Percentiles rank a stretch among this genome's conserved stretches.
Evolutionary conservation across 2,329 filamentous ascomycete genomes (phyloP).

Genomic region (Apiospora sp.): DNA sequence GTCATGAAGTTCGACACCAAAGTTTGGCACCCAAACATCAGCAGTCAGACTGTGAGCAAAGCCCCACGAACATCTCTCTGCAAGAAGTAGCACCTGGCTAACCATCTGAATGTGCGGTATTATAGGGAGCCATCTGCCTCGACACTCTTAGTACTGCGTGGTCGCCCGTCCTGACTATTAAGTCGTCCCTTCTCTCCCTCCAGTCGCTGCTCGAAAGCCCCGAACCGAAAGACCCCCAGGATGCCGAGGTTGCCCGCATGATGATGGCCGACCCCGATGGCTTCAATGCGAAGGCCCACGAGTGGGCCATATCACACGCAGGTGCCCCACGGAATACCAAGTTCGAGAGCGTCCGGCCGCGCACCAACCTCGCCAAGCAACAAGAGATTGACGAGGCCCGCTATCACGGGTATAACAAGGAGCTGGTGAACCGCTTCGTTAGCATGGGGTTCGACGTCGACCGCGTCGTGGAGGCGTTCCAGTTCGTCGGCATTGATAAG

Average conservation of each 20-base stretch:
- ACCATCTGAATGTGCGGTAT: not conserved
- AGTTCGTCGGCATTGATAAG: constrained; percentile 80
- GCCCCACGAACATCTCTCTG: no score
- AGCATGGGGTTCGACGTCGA: constrained; percentile 92
- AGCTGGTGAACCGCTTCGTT: constrained; percentile 83
- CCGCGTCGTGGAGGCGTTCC: constrained; percentile 84
- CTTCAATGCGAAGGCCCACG: constrained; percentile 83
- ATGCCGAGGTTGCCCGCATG: constrained; percentile 94
- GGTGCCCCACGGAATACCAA: constrained; percentile 66
- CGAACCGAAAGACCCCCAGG: constrained; percentile 95
- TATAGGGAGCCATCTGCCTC: constrained; percentile 92
- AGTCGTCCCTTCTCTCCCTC: constrained; percentile 90
- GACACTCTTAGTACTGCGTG: constrained; percentile 90
- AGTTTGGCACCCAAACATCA: constrained; percentile 98
- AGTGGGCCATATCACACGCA: constrained; percentile 89
- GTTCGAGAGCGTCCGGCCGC: constrained; percentile 36
- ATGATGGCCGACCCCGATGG: constrained; percentile 79
- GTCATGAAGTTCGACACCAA: constrained; percentile 91
- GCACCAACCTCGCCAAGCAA: constrained; percentile 51
- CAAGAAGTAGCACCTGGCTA: not conserved
- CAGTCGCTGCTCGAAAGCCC: constrained; percentile 92
- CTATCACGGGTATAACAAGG: constrained; percentile 87
- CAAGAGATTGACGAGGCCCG: constrained; percentile 67
- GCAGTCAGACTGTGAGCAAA: constrained; percentile 81
- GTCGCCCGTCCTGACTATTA: constrained; percentile 97